A percentile compares a stretch with the other conserved stretches of the same genome.
Evolutionary conservation across 441 rosid species (phyloP).

Genomic region (Sinapis alba): DNA sequence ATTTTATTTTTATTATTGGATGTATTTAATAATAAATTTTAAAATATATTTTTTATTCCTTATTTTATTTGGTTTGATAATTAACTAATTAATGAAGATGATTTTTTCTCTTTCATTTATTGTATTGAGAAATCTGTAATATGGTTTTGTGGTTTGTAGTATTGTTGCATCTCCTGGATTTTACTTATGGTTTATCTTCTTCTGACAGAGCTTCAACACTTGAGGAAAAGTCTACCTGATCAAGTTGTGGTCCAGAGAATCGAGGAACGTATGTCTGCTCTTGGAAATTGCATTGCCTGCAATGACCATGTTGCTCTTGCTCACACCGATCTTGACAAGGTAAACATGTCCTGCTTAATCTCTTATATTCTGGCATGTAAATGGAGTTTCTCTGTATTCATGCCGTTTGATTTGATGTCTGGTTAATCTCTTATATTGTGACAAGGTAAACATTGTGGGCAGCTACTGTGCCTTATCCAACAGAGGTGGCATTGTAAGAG

Average conservation of each 20-base stretch:
- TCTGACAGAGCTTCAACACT: slow-evolving; percentile 80
- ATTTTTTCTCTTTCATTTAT: too few species aligned
- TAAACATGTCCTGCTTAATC: slow-evolving; percentile 25
- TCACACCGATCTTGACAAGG: slow-evolving; percentile 88
- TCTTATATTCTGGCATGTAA: neutral
- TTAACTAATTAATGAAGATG: neutral
- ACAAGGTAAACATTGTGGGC: slow-evolving; percentile 53
- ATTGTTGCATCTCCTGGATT: neutral
- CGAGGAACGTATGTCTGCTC: slow-evolving; percentile 88
- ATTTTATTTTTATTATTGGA: too few species aligned
- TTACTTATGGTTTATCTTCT: neutral
- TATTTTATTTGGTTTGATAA: neutral
- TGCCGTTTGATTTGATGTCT: neutral
- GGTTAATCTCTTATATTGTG: neutral
- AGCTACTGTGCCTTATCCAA: slow-evolving; percentile 84
- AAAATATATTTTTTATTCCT: neutral
- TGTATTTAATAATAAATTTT: too few species aligned
- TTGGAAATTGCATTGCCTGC: slow-evolving; percentile 93
- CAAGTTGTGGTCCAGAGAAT: slow-evolving; percentile 83
- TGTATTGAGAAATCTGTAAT: neutral
- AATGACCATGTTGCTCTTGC: slow-evolving; percentile 95
- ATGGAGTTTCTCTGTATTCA: neutral
- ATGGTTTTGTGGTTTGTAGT: neutral
- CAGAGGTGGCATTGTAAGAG: slow-evolving; percentile 78
- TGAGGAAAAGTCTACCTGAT: slow-evolving; percentile 95